These are phyloP conservation scores for Venturiaceae sp. DNA, from an alignment of 2,329 filamentous ascomycete genomes.

Conservation along the genomic window DNA sequence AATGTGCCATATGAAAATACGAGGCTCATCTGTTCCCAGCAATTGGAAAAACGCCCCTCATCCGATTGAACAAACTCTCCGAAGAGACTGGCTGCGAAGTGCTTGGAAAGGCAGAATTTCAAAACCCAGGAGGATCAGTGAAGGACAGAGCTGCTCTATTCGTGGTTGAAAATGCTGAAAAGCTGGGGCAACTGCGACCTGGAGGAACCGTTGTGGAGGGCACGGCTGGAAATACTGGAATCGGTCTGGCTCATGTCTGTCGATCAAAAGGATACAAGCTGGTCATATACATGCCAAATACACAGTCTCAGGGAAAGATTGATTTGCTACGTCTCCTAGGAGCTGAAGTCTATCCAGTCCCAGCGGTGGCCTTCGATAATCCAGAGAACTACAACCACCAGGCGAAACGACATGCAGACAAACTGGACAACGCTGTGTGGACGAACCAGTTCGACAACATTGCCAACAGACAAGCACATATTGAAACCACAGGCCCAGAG, in stretches of 20 bases:
- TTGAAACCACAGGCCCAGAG: slow-evolving; percentile 94
- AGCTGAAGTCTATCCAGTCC: slow-evolving; percentile 91
- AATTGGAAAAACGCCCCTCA: slow-evolving; percentile 94
- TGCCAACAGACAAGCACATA: slow-evolving; percentile 86
- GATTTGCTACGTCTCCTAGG: slow-evolving; percentile 84
- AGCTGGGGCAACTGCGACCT: slow-evolving; percentile 67
- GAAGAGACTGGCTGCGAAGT: slow-evolving; percentile 88
- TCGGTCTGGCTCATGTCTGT: slow-evolving; percentile 94
- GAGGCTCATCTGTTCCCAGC: slow-evolving; percentile 43
- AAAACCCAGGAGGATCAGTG: slow-evolving; percentile 92
- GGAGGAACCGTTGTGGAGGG: slow-evolving; percentile 95
- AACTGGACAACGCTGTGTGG: slow-evolving; percentile 84
- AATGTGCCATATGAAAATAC: slow-evolving; percentile 1
- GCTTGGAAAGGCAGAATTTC: slow-evolving; percentile 95
- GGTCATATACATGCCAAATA: slow-evolving; percentile 99
- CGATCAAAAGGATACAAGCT: slow-evolving; percentile 84
- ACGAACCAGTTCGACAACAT: slow-evolving; percentile 98
- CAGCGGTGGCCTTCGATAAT: slow-evolving; percentile 91
- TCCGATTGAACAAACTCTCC: slow-evolving; percentile 80
- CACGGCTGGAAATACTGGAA: slow-evolving; percentile 95
- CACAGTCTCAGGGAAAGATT: slow-evolving; percentile 95
- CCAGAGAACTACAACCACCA: slow-evolving; percentile 98
- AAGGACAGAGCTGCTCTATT: slow-evolving; percentile 95
- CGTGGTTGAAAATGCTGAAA: slow-evolving; percentile 88
- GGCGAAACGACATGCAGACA: slow-evolving; percentile 79